A percentile compares a stretch with the other conserved stretches of the same genome.
phyloP scores from a whole-genome alignment of 1,284 basidiomycete species.

The Leccinum subrobustum region DNA sequence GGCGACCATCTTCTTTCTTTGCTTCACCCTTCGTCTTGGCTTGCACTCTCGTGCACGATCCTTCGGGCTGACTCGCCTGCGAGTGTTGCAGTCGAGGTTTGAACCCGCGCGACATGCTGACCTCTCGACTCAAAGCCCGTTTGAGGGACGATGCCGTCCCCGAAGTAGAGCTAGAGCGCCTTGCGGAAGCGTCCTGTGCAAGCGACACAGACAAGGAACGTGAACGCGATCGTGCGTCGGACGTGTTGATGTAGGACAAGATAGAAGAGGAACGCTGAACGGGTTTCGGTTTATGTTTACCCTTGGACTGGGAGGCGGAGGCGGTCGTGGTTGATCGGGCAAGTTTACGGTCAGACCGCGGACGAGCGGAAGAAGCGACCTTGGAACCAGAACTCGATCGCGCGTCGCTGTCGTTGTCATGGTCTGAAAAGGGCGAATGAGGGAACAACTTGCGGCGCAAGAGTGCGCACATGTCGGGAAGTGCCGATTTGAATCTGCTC shows the following conservation, averaged over 20 bases:
- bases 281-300: constrained; percentile 6
- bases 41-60: constrained; percentile 4
- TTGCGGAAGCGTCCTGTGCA: constrained; percentile 48
- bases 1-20: constrained; percentile 7
- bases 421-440: constrained; percentile 55
- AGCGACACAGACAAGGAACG: constrained; percentile 67
- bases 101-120: constrained; percentile 72
- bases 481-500: constrained; percentile 53
- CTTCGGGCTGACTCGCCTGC: constrained; percentile 11
- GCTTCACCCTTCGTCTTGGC: constrained; percentile 8
- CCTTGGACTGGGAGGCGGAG: constrained; percentile 17
- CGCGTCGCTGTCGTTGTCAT: constrained; percentile 27
- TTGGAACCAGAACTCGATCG: constrained; percentile 19
- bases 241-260: constrained; percentile 10
- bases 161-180: constrained; percentile 37
- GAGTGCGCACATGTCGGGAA: constrained; percentile 56
- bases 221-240: constrained; percentile 46
- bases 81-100: constrained; percentile 35
- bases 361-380: neutral
- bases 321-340: constrained; percentile 15
- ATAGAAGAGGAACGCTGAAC: constrained; percentile 22
- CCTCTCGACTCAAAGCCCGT: constrained; percentile 56
- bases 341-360: constrained; percentile 17
- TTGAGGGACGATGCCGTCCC: constrained; percentile 42
- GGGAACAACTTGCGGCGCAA: constrained; percentile 69